A percentile compares a stretch with the other conserved stretches of the same genome.
phyloP scores from a whole-genome alignment of 2,329 filamentous ascomycete genomes.

The Ascocoryne sarcoides region DNA sequence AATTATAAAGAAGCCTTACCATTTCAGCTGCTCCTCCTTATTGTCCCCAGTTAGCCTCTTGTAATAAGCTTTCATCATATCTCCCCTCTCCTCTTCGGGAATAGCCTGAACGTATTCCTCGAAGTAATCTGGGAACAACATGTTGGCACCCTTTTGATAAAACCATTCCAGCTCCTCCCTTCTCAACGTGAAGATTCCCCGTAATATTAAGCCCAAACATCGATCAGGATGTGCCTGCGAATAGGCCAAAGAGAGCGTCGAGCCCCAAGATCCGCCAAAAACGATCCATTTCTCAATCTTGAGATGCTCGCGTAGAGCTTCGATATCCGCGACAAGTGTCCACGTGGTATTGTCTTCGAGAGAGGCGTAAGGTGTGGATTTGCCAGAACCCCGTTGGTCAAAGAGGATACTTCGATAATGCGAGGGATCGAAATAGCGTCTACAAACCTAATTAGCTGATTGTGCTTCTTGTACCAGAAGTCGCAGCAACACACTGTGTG shows the following conservation, averaged over 20 bases:
- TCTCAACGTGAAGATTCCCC: constrained; percentile 34
- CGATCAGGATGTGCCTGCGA: constrained; percentile 33
- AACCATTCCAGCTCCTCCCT: constrained; percentile 33
- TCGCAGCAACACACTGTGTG: too few species aligned
- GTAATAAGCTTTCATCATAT: constrained; percentile 32
- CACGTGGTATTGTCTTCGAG: constrained; percentile 37
- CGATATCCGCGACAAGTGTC: constrained; percentile 37
- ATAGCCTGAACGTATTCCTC: constrained; percentile 31
- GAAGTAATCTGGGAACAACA: constrained; percentile 32
- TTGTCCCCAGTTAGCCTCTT: constrained; percentile 30
- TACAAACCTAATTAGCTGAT: constrained; percentile 10
- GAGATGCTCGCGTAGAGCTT: constrained; percentile 34
- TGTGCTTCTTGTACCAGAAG: too few species aligned
- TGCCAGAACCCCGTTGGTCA: constrained; percentile 38
- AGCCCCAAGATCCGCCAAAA: constrained; percentile 41
- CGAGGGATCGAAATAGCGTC: constrained; percentile 36
- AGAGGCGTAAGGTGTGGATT: constrained; percentile 34
- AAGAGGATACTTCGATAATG: constrained; percentile 37
- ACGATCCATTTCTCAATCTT: constrained; percentile 36
- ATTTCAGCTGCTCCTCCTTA: constrained; percentile 24
- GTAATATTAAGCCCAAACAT: constrained; percentile 33
- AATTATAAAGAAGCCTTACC: constrained; percentile 11
- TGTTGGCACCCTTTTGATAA: constrained; percentile 24
- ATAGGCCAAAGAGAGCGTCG: constrained; percentile 36
- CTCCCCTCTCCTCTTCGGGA: constrained; percentile 30